phyloP scores from a whole-genome alignment of 768 basidiomycete species.

The Boletus pseudo-olivaceus region DNA sequence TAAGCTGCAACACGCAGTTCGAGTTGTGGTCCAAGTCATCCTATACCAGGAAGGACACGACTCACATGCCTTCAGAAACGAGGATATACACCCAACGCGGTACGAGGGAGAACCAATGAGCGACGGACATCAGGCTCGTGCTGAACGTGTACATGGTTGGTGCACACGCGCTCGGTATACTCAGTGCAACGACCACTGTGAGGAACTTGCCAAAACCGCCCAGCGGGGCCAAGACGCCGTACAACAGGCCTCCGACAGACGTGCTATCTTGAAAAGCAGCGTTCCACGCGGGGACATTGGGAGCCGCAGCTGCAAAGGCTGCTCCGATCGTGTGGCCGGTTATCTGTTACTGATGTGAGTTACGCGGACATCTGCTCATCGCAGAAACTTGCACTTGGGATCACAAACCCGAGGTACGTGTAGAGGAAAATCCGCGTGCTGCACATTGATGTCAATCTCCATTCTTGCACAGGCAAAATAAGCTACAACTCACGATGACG shows the following conservation, averaged over 20 bases:
- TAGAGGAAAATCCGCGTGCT: slow-evolving; percentile 42
- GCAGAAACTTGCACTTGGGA: slow-evolving; percentile 36
- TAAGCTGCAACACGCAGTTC: slow-evolving; percentile 26
- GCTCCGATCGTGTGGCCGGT: slow-evolving; percentile 43
- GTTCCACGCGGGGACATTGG: slow-evolving; percentile 37
- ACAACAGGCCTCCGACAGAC: slow-evolving; percentile 45
- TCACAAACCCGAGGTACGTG: slow-evolving; percentile 45
- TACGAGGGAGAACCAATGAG: slow-evolving; percentile 31
- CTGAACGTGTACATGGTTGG: slow-evolving; percentile 58
- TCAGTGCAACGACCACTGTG: slow-evolving; percentile 49
- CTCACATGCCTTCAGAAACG: slow-evolving; percentile 44
- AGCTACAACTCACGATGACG: slow-evolving; percentile 47
- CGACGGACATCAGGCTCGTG: slow-evolving; percentile 42
- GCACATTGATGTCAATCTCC: neutral
- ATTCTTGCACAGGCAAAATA: neutral
- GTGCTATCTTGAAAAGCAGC: slow-evolving; percentile 38
- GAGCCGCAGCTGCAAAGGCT: slow-evolving; percentile 42
- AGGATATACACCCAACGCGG: slow-evolving; percentile 48
- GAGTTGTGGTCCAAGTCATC: neutral
- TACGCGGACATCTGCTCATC: neutral
- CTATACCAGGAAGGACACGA: neutral
- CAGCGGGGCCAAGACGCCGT: slow-evolving; percentile 35
- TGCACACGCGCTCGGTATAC: slow-evolving; percentile 51
- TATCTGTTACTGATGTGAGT: slow-evolving; percentile 25
- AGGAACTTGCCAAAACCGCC: slow-evolving; percentile 48